These are phyloP conservation scores for Pelargonium cotyledonis DNA, from an alignment of 441 rosid species.

Conservation along the genomic window DNA sequence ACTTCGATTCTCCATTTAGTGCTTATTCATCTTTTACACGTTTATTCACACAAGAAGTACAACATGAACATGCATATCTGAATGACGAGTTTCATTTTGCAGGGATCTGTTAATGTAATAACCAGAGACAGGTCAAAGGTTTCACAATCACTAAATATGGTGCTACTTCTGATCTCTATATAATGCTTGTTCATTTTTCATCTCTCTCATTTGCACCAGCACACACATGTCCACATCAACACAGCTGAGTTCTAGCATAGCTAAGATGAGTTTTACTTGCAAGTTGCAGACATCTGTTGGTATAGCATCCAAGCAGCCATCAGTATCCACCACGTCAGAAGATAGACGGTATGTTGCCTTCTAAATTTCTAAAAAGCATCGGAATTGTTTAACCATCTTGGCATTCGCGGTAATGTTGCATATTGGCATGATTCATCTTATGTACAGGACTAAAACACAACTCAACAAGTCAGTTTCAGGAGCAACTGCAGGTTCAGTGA, in stretches of 20 bases:
- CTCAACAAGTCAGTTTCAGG: constrained; percentile 36
- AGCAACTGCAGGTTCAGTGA: constrained; percentile 21
- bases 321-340: constrained; percentile 31
- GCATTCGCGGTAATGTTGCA: neutral
- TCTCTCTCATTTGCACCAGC: too few species aligned
- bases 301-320: constrained; percentile 32
- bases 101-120: neutral
- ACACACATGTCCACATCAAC: neutral
- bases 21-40: neutral
- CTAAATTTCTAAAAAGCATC: neutral
- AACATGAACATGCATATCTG: neutral
- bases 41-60: neutral
- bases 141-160: constrained; percentile 4
- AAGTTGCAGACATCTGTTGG: constrained; percentile 46
- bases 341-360: constrained; percentile 40
- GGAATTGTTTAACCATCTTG: constrained; percentile 1
- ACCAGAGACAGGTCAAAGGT: neutral
- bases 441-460: constrained; percentile 33
- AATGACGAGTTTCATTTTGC: constrained; percentile 1
- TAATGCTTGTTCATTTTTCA: neutral
- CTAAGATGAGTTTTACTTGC: constrained; percentile 19
- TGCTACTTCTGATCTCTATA: neutral
- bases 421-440: constrained; percentile 14
- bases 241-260: neutral
- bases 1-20: neutral